A percentile compares a stretch with the other conserved stretches of the same genome.
These are phyloP conservation scores for Lycium barbarum DNA, from an alignment of 257 asterid species.

Conservation along the genomic window DNA sequence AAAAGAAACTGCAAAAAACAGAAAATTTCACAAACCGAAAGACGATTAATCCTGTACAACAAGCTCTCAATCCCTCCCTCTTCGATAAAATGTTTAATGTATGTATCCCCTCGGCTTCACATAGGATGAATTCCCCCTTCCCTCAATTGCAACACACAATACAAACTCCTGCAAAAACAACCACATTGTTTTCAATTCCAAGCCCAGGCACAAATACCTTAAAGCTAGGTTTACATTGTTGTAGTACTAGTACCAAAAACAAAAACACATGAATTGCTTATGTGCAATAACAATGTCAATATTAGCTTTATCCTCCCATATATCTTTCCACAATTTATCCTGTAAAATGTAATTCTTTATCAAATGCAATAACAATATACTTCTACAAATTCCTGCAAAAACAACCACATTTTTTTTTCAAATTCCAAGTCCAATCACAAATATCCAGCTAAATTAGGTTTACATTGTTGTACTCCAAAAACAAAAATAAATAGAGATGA, in stretches of 20 bases:
- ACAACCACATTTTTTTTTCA: too few species aligned
- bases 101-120: not conserved
- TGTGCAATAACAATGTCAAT: not conserved
- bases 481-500: not conserved
- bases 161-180: constrained; percentile 19
- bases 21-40: constrained; percentile 17
- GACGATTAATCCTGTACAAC: constrained; percentile 12
- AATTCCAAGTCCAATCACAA: too few species aligned
- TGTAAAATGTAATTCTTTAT: not conserved
- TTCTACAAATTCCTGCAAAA: too few species aligned
- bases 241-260: not conserved
- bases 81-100: constrained; percentile 14
- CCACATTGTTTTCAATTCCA: not conserved
- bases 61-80: constrained; percentile 28
- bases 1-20: not conserved
- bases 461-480: too few species aligned
- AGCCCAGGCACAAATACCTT: not conserved
- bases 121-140: constrained; percentile 20
- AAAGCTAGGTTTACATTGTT: not conserved
- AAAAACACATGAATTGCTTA: not conserved
- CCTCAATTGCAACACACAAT: constrained; percentile 11
- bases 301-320: not conserved
- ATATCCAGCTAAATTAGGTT: too few species aligned
- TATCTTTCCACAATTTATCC: too few species aligned
- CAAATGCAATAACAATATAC: too few species aligned